Evolutionary conservation across 805 yeast genomes (phyloP), one percentile per base, ranked within the genome.

Genomic region (Diddensiella caesifluorescens): DNA sequence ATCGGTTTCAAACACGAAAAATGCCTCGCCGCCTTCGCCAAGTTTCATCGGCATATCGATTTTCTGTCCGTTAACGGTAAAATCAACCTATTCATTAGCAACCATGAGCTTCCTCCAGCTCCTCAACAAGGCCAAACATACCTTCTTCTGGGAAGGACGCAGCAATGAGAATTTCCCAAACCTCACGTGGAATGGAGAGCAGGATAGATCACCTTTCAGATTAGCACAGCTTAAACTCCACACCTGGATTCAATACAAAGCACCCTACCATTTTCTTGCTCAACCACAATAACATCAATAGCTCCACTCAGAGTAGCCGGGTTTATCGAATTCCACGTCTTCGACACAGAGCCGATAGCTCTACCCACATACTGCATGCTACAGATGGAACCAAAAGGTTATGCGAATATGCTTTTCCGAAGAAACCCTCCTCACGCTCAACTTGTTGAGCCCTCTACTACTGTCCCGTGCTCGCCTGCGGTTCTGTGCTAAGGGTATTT

Each of bases 11-110:
- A 92, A 90, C 31, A 92, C 97, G 58, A 92, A 92, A 60, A 88
- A 88, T 0, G 97, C 98, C 62, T 92, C 98, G 10, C 98, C 98
- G 5, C 94, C 95, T 47, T 92, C 98, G 12, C 96, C 95, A 34
- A 92, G 68, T 61, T 92, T 92, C 97, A 92, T 92, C 5, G 95
- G 96, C 36, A 90, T 67, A 52, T 85, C 80, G 0, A 94, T 83
- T 35, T 78, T 71, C 46, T 73, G 73, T 27, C 83, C 97, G 63
- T 92, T 92, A 29, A 92, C 94, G 31, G 77, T 74, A 50, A 92
- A 80, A 43, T 83, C 94, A 41, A 90, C 95, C 47, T 55, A 26
- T n/a, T 18, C 9, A 32, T n/a, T 29, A 29, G 33, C 33, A 29
- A 29, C 33, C 9, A 9, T 12, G n/a, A 12, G 27, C 27, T 9